phyloP scores from a whole-genome alignment of 2,329 filamentous ascomycete genomes.

The Raffaelea ambrosiae region DNA sequence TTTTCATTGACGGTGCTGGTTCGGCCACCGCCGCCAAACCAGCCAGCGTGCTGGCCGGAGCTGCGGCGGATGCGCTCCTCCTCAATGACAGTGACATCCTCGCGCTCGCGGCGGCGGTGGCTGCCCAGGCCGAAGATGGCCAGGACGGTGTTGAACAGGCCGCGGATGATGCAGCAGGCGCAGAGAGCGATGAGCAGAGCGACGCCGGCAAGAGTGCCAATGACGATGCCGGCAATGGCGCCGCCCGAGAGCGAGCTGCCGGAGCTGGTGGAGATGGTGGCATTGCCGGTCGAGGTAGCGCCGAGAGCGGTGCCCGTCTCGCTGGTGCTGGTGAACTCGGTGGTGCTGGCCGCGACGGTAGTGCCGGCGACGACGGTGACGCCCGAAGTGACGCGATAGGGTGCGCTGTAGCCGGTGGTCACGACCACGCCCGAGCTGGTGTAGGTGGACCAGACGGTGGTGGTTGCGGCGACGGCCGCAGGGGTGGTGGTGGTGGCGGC shows the following conservation, averaged over 20 bases:
- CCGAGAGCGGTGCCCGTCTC: constrained; percentile 47
- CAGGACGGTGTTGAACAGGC: constrained; percentile 50
- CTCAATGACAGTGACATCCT: constrained; percentile 37
- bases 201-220: constrained; percentile 61
- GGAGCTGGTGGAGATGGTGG: constrained; percentile 28
- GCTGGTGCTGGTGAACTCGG: constrained; percentile 18
- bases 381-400: constrained; percentile 44
- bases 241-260: constrained; percentile 50
- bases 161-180: constrained; percentile 63
- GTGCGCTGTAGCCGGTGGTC: constrained; percentile 46
- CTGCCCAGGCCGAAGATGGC: constrained; percentile 54
- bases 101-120: constrained; percentile 33
- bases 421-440: constrained; percentile 31
- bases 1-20: constrained; percentile 37
- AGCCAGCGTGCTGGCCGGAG: constrained; percentile 42
- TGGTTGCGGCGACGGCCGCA: constrained; percentile 19
- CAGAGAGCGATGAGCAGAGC: constrained; percentile 60
- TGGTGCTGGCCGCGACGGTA: constrained; percentile 22
- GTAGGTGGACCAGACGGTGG: constrained; percentile 22
- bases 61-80: constrained; percentile 53
- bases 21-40: constrained; percentile 44
- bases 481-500: constrained; percentile 23
- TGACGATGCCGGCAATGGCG: constrained; percentile 74
- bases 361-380: constrained; percentile 44
- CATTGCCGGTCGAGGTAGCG: constrained; percentile 27